phyloP scores from a whole-genome alignment of 306 rosid species.

The Myrica gale region DNA sequence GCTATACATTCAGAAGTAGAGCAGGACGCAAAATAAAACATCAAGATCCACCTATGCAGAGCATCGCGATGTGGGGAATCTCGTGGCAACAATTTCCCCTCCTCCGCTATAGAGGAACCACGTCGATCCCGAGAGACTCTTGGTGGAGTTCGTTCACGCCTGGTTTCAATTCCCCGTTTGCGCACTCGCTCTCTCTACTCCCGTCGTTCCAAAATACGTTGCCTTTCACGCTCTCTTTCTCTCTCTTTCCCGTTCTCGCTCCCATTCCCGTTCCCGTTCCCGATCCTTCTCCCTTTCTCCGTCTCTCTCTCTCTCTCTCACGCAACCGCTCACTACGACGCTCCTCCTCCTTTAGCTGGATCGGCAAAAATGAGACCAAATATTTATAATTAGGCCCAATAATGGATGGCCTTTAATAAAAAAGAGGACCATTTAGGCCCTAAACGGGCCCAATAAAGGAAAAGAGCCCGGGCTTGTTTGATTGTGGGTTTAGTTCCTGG shows the following conservation, averaged over 20 bases:
- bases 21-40: constrained; percentile 75
- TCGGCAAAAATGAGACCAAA: too few relatives aligned
- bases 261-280: constrained; percentile 62
- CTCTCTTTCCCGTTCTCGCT: constrained; percentile 60
- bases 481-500: too few relatives aligned
- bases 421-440: too few relatives aligned
- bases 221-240: constrained; percentile 71
- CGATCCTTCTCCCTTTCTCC: constrained; percentile 83
- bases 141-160: constrained; percentile 54
- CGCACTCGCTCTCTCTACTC: constrained; percentile 87
- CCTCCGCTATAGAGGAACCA: constrained; percentile 81
- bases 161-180: constrained; percentile 42
- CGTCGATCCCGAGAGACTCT: constrained; percentile 71
- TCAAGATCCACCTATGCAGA: constrained; percentile 94
- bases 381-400: too few relatives aligned
- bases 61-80: constrained; percentile 84
- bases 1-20: constrained; percentile 71
- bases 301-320: constrained; percentile 83
- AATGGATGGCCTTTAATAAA: too few relatives aligned
- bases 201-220: constrained; percentile 76
- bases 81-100: constrained; percentile 62
- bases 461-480: too few relatives aligned
- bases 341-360: constrained; percentile 90
- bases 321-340: constrained; percentile 91
- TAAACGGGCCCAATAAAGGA: too few relatives aligned